Evolutionary conservation across 371 early-diverging fungal genomes (phyloP).

Genomic region (Haplosporangium sp.): DNA sequence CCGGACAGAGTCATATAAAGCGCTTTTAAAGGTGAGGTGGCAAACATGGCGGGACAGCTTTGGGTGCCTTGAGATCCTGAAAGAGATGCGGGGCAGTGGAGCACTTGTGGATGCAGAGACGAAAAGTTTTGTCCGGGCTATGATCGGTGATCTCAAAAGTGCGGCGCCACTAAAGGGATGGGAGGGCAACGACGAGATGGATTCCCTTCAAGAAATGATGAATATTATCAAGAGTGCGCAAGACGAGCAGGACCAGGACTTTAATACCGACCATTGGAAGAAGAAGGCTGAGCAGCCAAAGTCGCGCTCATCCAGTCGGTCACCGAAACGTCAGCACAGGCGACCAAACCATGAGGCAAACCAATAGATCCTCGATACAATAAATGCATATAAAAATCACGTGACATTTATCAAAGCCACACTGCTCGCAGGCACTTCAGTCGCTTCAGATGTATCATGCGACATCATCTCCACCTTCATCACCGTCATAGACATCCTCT

Average conservation of each 20-base stretch:
- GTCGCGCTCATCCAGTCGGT: no score
- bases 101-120: conserved; percentile 43
- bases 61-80: conserved; percentile 47
- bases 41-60: conserved; percentile 34
- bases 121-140: conserved; percentile 13
- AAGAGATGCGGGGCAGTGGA: conserved; percentile 48
- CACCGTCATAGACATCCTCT: neutral
- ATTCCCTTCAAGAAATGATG: conserved; percentile 29
- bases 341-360: no score
- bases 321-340: no score
- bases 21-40: conserved; percentile 47
- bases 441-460: no score
- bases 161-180: conserved; percentile 21
- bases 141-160: conserved; percentile 19
- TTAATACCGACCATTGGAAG: conserved; percentile 12
- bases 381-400: no score
- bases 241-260: conserved; percentile 8
- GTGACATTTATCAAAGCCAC: no score
- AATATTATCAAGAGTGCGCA: conserved; percentile 15
- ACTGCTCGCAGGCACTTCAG: no score
- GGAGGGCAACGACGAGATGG: conserved; percentile 38
- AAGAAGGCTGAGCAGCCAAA: neutral
- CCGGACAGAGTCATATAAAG: conserved; percentile 48
- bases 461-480: neutral
- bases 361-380: no score